A percentile compares a stretch with the other conserved stretches of the same genome.
These are phyloP conservation scores for Coleophoma cylindrospora DNA, from an alignment of 2,329 filamentous ascomycete genomes.

Conservation along the genomic window DNA sequence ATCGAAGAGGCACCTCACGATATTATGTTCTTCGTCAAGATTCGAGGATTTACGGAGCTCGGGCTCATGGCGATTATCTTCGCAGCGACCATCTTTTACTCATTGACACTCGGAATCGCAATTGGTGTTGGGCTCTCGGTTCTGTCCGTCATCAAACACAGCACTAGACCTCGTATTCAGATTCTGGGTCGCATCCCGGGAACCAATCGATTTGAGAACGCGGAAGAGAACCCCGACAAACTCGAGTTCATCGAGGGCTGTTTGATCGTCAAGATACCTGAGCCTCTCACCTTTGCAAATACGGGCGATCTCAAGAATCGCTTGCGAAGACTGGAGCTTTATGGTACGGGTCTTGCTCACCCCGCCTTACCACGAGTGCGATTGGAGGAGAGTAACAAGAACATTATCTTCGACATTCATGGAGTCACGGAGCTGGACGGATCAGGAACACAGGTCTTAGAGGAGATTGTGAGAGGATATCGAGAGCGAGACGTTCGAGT, in stretches of 20 bases:
- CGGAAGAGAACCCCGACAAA: slow-evolving; percentile 64
- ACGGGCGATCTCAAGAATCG: slow-evolving; percentile 87
- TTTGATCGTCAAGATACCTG: slow-evolving; percentile 94
- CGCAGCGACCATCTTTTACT: slow-evolving; percentile 89
- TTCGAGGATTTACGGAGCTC: slow-evolving; percentile 82
- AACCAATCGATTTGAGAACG: slow-evolving; percentile 81
- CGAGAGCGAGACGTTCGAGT: slow-evolving; percentile 70
- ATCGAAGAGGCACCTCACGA: slow-evolving; percentile 95
- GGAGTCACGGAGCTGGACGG: slow-evolving; percentile 95
- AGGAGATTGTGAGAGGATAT: slow-evolving; percentile 82
- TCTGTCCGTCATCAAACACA: slow-evolving; percentile 83
- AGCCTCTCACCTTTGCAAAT: slow-evolving; percentile 94
- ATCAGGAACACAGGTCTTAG: slow-evolving; percentile 84
- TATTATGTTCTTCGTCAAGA: slow-evolving; percentile 80
- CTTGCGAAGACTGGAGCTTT: slow-evolving; percentile 77
- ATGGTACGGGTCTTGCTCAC: slow-evolving; percentile 81
- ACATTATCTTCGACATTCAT: slow-evolving; percentile 95
- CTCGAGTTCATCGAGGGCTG: slow-evolving; percentile 90
- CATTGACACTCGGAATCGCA: slow-evolving; percentile 86
- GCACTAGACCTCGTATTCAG: slow-evolving; percentile 89
- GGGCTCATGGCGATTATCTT: slow-evolving; percentile 88
- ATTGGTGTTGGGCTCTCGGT: slow-evolving; percentile 89
- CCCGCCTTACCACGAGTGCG: slow-evolving; percentile 81
- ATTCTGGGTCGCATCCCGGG: slow-evolving; percentile 87
- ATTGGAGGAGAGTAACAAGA: slow-evolving; percentile 75